Conservation (phyloP, 2,329 filamentous ascomycete species). For the Diaporthe citri region DNA sequence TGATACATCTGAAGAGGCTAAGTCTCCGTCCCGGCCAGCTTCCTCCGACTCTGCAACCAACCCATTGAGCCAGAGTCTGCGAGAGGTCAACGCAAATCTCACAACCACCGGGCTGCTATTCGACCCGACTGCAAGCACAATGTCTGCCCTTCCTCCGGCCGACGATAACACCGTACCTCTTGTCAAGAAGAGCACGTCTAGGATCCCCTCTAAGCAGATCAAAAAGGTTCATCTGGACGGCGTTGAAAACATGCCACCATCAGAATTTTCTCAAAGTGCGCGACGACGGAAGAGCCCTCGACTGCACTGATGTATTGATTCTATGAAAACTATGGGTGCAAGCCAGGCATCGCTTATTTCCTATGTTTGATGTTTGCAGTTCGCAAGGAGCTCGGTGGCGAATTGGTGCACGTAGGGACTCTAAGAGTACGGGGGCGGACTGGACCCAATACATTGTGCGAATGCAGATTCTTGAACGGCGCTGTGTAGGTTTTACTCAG, state of each 20-base stretch:
- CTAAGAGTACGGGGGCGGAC: not conserved
- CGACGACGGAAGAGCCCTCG: constrained; percentile 68
- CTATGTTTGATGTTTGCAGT: constrained; percentile 30
- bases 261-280: constrained; percentile 59
- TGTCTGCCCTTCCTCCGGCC: constrained; percentile 52
- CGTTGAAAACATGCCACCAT: constrained; percentile 64
- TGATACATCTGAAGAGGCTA: constrained; percentile 42
- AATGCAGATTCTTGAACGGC: constrained; percentile 9
- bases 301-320: constrained; percentile 46
- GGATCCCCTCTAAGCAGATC: constrained; percentile 48
- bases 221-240: constrained; percentile 57
- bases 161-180: constrained; percentile 59
- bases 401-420: not conserved
- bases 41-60: constrained; percentile 45
- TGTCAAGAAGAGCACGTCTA: constrained; percentile 60
- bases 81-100: constrained; percentile 66
- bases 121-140: constrained; percentile 57
- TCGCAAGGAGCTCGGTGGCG: constrained; percentile 25
- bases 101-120: constrained; percentile 54
- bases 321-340: not conserved
- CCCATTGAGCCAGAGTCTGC: constrained; percentile 60
- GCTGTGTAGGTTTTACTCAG: constrained; percentile 39
- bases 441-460: constrained; percentile 1
- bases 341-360: not conserved
- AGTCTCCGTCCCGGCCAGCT: constrained; percentile 42